phyloP scores from a whole-genome alignment of 2,329 filamentous ascomycete genomes.

The Fulvia fulva region DNA sequence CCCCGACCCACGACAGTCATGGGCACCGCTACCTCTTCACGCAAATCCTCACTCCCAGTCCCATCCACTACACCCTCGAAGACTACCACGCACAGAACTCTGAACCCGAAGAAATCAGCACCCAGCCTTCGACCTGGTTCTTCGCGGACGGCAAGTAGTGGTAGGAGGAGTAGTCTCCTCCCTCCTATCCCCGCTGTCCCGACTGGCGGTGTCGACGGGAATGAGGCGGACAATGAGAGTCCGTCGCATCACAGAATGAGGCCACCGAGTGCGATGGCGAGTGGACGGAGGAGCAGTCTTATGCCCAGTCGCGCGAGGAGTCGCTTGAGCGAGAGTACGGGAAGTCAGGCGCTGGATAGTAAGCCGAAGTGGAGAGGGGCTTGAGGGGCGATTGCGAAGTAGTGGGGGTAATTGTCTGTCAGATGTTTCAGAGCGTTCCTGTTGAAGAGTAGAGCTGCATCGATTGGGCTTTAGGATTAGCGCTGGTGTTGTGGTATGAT shows the following conservation, averaged over 20 bases:
- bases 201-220: slow-evolving; percentile 19
- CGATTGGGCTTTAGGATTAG: too few relatives aligned
- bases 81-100: background rate
- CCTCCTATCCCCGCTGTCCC: slow-evolving; percentile 9
- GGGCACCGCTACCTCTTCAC: slow-evolving; percentile 3
- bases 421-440: too few relatives aligned
- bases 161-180: slow-evolving; percentile 23
- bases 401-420: too few relatives aligned
- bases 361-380: slow-evolving; percentile 23
- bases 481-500: too few relatives aligned
- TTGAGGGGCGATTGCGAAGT: background rate
- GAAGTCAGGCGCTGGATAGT: slow-evolving; percentile 2
- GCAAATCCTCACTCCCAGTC: slow-evolving; percentile 25
- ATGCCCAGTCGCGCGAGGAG: slow-evolving; percentile 17
- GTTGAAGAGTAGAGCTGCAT: too few relatives aligned
- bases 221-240: slow-evolving; percentile 30
- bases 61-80: slow-evolving; percentile 15
- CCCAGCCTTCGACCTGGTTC: slow-evolving; percentile 18
- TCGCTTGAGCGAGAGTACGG: slow-evolving; percentile 11
- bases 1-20: slow-evolving; percentile 18
- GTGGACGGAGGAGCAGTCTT: slow-evolving; percentile 23
- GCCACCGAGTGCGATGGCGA: slow-evolving; percentile 19
- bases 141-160: slow-evolving; percentile 16
- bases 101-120: slow-evolving; percentile 16
- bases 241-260: slow-evolving; percentile 18